Base-by-base conservation (phyloP, 2,329 filamentous ascomycete genomes). In the Penicillium sp. region DNA sequence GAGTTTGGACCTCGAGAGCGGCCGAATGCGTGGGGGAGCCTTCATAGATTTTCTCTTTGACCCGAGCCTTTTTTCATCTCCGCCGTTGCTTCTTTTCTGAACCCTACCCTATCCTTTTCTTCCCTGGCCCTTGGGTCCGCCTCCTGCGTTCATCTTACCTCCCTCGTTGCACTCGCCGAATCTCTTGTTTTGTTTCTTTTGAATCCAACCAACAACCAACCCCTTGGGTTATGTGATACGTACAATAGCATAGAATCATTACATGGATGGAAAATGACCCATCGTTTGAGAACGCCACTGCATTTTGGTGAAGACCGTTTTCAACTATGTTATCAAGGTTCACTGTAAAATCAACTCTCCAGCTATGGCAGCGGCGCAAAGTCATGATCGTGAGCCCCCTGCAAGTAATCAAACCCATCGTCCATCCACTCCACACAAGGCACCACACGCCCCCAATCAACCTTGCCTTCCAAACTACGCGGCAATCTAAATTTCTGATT, bases 351-450 rank as follows among this genome's bases (percentile, higher is more conserved):
- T n/a, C 13, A 35, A 35, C 31, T 8, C n/a, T 35, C 2, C n/a
- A 35, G 1, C 14, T 35, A 35, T 35, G 31, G 31, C 31, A 35
- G 31, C 44, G 70, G 51, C 28, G 62, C 53, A 56, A 71, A 70
- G 44, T 70, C 69, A 55, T 70, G 69, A 51, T 68, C 67, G 53
- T 71, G 69, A 44, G 62, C 63, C 2, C 67, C 66, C 43, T 71
- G 63, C 24, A 75, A 62, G 57, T 73, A 70, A 53, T 74, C 66
- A 44, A 71, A 69, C 3, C 65, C 67, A 40, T 70, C 62, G 3
- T 62, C 59, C 33, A 70, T 64, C 68, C 70, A 75, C 31, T 74
- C 67, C 1, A 71, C 69, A 49, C 60, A 66, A 13, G 64, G 62
- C 44, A 69, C 62, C 28, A 72, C 22, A 53, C 69, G 56, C 6